Evolutionary conservation across 768 basidiomycete genomes (phyloP).

Genomic region (Mycena epipterygia): DNA sequence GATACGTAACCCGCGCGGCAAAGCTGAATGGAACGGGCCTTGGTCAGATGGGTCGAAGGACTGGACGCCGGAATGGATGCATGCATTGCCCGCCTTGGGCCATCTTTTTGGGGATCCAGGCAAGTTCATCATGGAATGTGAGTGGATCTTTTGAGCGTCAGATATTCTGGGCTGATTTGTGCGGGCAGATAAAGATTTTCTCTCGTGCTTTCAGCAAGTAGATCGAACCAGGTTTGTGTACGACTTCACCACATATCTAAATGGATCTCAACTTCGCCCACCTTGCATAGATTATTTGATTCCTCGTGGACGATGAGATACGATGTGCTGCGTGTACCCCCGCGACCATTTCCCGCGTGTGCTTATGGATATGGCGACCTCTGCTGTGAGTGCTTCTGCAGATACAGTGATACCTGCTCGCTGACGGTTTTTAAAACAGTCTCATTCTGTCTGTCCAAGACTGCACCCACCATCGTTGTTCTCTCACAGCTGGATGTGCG

Average conservation of each 20-base stretch:
- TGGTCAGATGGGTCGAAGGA: constrained; percentile 49
- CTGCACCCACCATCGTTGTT: constrained; percentile 43
- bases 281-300: constrained; percentile 29
- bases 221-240: constrained; percentile 27
- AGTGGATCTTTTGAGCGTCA: not conserved
- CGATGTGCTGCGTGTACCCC: constrained; percentile 26
- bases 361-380: constrained; percentile 32
- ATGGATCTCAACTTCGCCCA: no score
- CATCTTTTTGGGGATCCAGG: constrained; percentile 49
- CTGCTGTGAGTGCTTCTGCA: constrained; percentile 21
- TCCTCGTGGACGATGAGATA: constrained; percentile 28
- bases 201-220: constrained; percentile 27
- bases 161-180: not conserved
- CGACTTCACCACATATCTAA: no score
- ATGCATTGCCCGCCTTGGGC: constrained; percentile 38
- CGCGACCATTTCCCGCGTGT: constrained; percentile 23
- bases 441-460: constrained; percentile 42
- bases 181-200: constrained; percentile 29
- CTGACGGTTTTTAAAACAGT: constrained; percentile 31
- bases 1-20: constrained; percentile 49
- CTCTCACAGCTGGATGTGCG: constrained; percentile 48
- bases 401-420: not conserved
- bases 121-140: constrained; percentile 47
- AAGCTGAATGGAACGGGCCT: constrained; percentile 44
- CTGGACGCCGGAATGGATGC: constrained; percentile 48